Evolutionary conservation across 2,329 filamentous ascomycete genomes (phyloP).

Genomic region (Beauveria sp.): DNA sequence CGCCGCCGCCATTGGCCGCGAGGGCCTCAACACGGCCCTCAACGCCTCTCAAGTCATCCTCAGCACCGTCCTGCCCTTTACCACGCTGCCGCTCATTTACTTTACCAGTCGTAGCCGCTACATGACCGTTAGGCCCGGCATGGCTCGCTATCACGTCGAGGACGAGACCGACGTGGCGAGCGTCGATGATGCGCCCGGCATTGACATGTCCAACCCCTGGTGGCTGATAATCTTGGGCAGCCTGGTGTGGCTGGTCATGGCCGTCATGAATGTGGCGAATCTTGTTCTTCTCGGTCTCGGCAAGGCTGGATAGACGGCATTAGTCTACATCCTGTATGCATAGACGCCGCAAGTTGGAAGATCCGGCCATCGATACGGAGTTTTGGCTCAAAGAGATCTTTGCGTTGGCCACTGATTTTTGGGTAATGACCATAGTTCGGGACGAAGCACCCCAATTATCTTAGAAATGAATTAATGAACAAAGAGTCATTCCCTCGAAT

Average conservation of each 20-base stretch:
- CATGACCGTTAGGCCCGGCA: conserved; percentile 60
- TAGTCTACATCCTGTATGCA: too few species aligned
- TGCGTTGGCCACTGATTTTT: background rate
- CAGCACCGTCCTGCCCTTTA: conserved; percentile 71
- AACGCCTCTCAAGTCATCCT: conserved; percentile 72
- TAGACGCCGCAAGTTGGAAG: background rate
- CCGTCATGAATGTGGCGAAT: conserved; percentile 71
- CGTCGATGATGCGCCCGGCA: background rate
- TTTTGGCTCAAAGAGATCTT: too few species aligned
- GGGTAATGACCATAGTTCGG: background rate
- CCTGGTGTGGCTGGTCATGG: conserved; percentile 65
- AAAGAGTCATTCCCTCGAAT: too few species aligned
- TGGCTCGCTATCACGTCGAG: conserved; percentile 26
- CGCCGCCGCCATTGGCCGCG: conserved; percentile 65
- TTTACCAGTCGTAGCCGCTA: conserved; percentile 73
- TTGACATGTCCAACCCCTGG: conserved; percentile 67
- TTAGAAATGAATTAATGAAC: too few species aligned
- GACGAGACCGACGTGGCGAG: conserved; percentile 15
- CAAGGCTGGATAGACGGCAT: background rate
- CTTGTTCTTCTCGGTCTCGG: conserved; percentile 52
- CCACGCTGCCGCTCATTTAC: conserved; percentile 75
- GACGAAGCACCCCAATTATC: too few species aligned
- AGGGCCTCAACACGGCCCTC: conserved; percentile 63
- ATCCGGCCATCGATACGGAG: background rate
- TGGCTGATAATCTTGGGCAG: conserved; percentile 46